Percentiles rank a stretch among this genome's conserved stretches.
Evolutionary conservation across 306 rosid genomes (phyloP).

Genomic region (Vigna reflexopilosa): DNA sequence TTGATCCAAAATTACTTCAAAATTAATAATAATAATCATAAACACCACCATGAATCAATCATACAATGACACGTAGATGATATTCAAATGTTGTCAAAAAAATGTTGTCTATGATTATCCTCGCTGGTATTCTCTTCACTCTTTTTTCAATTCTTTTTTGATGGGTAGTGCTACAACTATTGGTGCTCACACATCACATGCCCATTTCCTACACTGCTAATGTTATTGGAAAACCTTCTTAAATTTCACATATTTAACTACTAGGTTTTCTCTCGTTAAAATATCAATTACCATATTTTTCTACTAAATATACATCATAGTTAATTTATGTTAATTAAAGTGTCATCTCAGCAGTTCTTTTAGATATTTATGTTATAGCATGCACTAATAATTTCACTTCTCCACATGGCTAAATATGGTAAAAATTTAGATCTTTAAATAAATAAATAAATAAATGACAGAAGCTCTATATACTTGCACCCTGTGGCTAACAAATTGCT

Average conservation of each 20-base stretch:
- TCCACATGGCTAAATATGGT: neutral
- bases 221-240: too few species aligned
- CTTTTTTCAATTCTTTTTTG: constrained; percentile 44
- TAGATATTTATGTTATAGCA: neutral
- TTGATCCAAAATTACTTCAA: too few species aligned
- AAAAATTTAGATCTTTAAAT: neutral
- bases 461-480: neutral
- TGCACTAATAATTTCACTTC: neutral
- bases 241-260: too few species aligned
- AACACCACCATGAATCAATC: too few species aligned
- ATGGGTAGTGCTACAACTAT: constrained; percentile 37
- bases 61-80: too few species aligned
- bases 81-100: too few species aligned
- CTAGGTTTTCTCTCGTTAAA: too few species aligned
- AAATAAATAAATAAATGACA: neutral
- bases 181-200: constrained; percentile 60
- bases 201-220: neutral
- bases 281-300: too few species aligned
- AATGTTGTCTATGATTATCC: too few species aligned
- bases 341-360: neutral
- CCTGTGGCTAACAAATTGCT: too few species aligned
- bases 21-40: too few species aligned
- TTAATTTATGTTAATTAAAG: neutral
- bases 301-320: too few species aligned
- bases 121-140: constrained; percentile 17